These are phyloP conservation scores for sunflower (Helianthus annuus) DNA, from an alignment of 129 eudicot genomes.

Conservation along the genomic window DNA sequence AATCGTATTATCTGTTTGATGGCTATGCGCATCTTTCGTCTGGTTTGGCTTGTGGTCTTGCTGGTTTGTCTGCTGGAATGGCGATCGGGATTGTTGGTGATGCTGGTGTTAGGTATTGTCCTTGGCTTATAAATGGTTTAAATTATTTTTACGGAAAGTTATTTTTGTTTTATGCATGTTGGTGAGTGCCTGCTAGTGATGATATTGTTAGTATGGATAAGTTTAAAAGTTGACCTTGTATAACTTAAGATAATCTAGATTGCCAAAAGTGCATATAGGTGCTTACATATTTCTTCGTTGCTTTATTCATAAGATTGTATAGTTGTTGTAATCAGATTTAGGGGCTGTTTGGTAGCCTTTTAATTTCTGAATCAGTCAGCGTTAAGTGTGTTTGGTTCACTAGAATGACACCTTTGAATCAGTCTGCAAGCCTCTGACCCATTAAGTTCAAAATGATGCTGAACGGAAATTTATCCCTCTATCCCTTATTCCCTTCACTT, in stretches of 20 bases:
- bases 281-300: not conserved
- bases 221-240: not conserved
- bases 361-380: too few relatives aligned
- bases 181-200: not conserved
- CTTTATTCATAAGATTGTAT: too few relatives aligned
- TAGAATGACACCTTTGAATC: too few relatives aligned
- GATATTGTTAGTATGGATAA: not conserved
- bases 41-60: constrained; percentile 62
- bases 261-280: not conserved
- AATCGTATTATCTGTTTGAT: constrained; percentile 49
- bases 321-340: too few relatives aligned
- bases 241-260: not conserved
- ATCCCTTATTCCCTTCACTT: too few relatives aligned
- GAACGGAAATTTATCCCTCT: too few relatives aligned
- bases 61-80: constrained; percentile 59
- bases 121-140: constrained; percentile 12
- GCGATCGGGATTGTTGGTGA: constrained; percentile 60
- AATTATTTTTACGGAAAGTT: not conserved
- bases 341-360: too few relatives aligned
- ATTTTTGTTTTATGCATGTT: not conserved
- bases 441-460: too few relatives aligned
- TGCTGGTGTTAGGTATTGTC: constrained; percentile 67
- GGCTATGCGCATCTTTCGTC: constrained; percentile 67
- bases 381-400: too few relatives aligned
- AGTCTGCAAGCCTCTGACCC: too few relatives aligned